phyloP scores from a whole-genome alignment of 306 rosid genomes.

The Acacia melanoxylon region DNA sequence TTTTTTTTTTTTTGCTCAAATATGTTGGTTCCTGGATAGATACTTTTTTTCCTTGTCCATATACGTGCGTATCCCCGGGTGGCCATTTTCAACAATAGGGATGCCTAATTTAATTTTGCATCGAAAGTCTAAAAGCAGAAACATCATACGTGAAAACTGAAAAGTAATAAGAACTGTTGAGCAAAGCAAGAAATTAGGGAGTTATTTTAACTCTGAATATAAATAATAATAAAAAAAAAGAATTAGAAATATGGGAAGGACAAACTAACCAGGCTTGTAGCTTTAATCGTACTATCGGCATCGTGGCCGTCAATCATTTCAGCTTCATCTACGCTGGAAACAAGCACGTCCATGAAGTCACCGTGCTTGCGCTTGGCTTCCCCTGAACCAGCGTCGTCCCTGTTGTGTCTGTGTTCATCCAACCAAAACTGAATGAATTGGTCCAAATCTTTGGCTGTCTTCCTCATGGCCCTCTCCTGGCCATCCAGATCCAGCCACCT shows the following conservation, averaged over 20 bases:
- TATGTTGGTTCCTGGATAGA: too few relatives aligned
- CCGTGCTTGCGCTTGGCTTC: background rate
- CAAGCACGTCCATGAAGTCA: slow-evolving; percentile 41
- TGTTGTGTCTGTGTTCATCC: slow-evolving; percentile 32
- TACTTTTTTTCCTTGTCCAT: too few relatives aligned
- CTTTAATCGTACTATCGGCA: slow-evolving; percentile 25
- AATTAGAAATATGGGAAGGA: background rate
- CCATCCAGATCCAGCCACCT: slow-evolving; percentile 56
- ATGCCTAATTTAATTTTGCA: too few relatives aligned
- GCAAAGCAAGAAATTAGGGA: background rate
- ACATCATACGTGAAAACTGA: too few relatives aligned
- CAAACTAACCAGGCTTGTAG: background rate
- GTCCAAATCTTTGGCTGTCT: slow-evolving; percentile 30
- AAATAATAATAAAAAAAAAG: background rate
- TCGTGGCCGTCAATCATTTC: slow-evolving; percentile 21
- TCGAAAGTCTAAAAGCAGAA: too few relatives aligned
- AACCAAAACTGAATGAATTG: slow-evolving; percentile 11
- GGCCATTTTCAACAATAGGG: too few relatives aligned
- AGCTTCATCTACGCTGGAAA: background rate
- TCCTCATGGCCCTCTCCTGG: slow-evolving; percentile 34
- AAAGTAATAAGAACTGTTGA: too few relatives aligned
- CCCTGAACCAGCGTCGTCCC: background rate
- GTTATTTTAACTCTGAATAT: too few relatives aligned
- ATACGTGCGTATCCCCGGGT: too few relatives aligned
- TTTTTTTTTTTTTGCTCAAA: too few relatives aligned